A percentile compares a stretch with the other conserved stretches of the same genome.
phyloP scores from a whole-genome alignment of 768 basidiomycete genomes.

The Boletus sensibilis region DNA sequence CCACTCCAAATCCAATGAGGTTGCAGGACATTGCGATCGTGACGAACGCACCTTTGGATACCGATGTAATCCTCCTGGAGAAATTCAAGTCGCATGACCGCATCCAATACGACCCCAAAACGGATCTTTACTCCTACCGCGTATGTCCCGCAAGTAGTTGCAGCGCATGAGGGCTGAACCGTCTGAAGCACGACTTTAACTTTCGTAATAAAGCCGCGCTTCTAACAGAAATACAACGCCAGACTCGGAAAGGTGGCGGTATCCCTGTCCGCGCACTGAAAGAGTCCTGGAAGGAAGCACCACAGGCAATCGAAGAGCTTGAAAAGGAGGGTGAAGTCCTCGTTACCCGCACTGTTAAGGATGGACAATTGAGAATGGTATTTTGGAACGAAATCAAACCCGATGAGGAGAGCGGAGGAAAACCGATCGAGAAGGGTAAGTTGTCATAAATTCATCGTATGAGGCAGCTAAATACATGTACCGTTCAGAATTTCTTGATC shows the following conservation, averaged over 20 bases:
- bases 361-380: slow-evolving; percentile 79
- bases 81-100: slow-evolving; percentile 82
- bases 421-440: slow-evolving; percentile 77
- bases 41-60: slow-evolving; percentile 74
- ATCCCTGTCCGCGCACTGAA: slow-evolving; percentile 81
- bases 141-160: slow-evolving; percentile 39
- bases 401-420: slow-evolving; percentile 66
- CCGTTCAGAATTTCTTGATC: slow-evolving; percentile 72
- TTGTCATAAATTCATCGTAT: background rate
- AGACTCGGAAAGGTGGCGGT: slow-evolving; percentile 81
- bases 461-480: slow-evolving; percentile 5
- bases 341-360: slow-evolving; percentile 82
- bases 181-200: slow-evolving; percentile 73
- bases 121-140: slow-evolving; percentile 83
- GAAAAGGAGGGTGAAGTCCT: slow-evolving; percentile 86
- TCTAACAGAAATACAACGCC: slow-evolving; percentile 81
- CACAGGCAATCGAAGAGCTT: slow-evolving; percentile 81
- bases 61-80: slow-evolving; percentile 67
- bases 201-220: slow-evolving; percentile 83
- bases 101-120: slow-evolving; percentile 77
- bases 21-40: slow-evolving; percentile 84
- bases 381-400: slow-evolving; percentile 90
- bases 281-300: slow-evolving; percentile 90
- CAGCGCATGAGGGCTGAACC: slow-evolving; percentile 4
- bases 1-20: slow-evolving; percentile 77